Evolutionary conservation across 176 grass and related monocot genomes (phyloP), one percentile per base, ranked within the genome.

Genomic region (Dendrocalamus sinicus): DNA sequence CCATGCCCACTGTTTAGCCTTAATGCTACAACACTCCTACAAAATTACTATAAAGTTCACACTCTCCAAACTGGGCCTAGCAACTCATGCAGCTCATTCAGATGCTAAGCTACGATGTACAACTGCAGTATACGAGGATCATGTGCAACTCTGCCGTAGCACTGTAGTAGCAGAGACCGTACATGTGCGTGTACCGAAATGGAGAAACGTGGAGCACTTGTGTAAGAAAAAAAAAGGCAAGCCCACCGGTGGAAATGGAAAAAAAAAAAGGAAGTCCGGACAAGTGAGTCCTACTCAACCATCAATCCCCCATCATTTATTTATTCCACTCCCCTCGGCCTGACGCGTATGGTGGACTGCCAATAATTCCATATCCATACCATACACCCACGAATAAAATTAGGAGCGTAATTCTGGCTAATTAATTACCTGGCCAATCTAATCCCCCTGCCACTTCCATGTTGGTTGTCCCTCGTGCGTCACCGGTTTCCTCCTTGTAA

Each of bases 391-490:
- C 39, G n/a, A 78, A 44, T 63, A 47, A 3, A 46, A 46, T 10
- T 63, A 47, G 39, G 24, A 45, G 75, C 37, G 11, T 78, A 28
- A 28, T 43, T 14, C n/a, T 44, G 8, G 57, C 12, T 19, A 63
- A 63, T 46, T 57, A 76, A 35, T 43, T 9, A 47, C 15, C 12
- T 72, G 48, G 47, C 67, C 72, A n/a, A 57, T 48, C 70, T 45
- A 77, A 55, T 39, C 70, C 6, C 12, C 26, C 53, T 72, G 54
- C 72, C 54, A 54, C 88, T 82, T 47, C 2, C n/a, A 17, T 26
- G 10, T 75, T 84, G 9, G 89, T 62, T 91, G 89, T 74, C 89
- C 32, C 89, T 73, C 89, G 84, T 87, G 84, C 43, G 73, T 26
- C 79, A 67, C 73, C 5, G 57, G 46, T 69, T 28, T 47, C 30